Conservation (phyloP, 2,329 filamentous ascomycete genomes). For the Coniochaeta pulveracea region DNA sequence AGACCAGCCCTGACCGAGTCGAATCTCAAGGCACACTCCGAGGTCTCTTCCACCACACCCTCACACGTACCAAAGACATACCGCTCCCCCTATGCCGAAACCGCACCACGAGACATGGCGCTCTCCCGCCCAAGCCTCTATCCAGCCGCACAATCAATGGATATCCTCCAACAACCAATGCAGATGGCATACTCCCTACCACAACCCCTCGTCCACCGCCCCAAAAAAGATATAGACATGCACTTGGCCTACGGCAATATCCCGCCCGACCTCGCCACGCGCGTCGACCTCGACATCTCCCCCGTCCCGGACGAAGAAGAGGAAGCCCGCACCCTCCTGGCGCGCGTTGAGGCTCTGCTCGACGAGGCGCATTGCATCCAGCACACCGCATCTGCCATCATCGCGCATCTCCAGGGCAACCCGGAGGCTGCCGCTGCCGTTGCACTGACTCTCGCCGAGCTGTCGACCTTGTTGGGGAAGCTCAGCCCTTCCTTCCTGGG, state of each 20-base stretch:
- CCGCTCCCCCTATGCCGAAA: constrained; percentile 30
- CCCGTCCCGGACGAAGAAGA: constrained; percentile 47
- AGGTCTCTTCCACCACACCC: constrained; percentile 36
- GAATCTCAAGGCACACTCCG: constrained; percentile 42
- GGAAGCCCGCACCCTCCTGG: constrained; percentile 44
- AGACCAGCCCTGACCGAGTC: constrained; percentile 34
- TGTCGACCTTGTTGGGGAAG: constrained; percentile 71
- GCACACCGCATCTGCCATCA: constrained; percentile 71
- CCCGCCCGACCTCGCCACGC: constrained; percentile 51
- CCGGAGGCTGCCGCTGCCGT: constrained; percentile 91
- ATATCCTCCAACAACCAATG: constrained; percentile 9
- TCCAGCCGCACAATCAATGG: constrained; percentile 22
- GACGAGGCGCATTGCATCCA: constrained; percentile 85
- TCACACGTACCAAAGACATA: constrained; percentile 27
- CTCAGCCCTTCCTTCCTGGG: constrained; percentile 72
- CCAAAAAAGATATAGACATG: constrained; percentile 62
- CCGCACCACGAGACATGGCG: constrained; percentile 28
- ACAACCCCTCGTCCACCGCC: constrained; percentile 19
- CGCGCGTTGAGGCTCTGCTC: constrained; percentile 63
- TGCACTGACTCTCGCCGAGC: constrained; percentile 82
- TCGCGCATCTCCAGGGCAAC: constrained; percentile 56
- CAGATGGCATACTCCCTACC: not conserved
- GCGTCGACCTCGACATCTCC: constrained; percentile 34
- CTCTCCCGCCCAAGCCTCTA: constrained; percentile 25
- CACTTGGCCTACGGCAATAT: constrained; percentile 82